These are phyloP conservation scores for Phytophthora rubi DNA, from an alignment of 352 stramenopile genomes.

Conservation along the genomic window DNA sequence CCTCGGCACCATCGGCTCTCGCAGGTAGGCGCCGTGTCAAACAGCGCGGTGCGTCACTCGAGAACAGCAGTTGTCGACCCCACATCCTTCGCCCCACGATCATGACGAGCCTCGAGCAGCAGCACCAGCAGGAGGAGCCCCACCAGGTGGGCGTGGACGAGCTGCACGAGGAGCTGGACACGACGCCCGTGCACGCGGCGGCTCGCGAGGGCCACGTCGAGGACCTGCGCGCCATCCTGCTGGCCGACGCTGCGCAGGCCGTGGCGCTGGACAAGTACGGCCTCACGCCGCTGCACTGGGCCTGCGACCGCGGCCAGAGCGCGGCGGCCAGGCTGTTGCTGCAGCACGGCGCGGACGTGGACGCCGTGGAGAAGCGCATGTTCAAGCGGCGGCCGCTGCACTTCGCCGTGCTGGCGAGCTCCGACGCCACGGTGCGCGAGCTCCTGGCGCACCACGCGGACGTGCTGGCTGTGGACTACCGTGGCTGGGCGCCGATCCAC, in stretches of 20 bases:
- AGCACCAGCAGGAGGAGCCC: constrained; percentile 44
- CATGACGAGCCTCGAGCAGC: constrained; percentile 35
- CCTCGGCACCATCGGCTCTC: neutral
- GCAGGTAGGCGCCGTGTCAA: constrained; percentile 10
- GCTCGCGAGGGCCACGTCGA: constrained; percentile 55
- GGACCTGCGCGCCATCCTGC: constrained; percentile 45
- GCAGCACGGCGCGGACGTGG: constrained; percentile 42
- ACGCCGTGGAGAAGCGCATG: constrained; percentile 66
- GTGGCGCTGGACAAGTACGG: constrained; percentile 69
- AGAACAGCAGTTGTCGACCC: constrained; percentile 3
- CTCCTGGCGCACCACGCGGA: constrained; percentile 52
- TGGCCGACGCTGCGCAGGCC: constrained; percentile 36
- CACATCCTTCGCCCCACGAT: constrained; percentile 8
- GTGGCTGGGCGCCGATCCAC: constrained; percentile 61
- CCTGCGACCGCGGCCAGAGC: constrained; percentile 59
- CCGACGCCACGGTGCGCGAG: constrained; percentile 37
- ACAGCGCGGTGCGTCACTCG: constrained; percentile 14
- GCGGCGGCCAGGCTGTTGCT: constrained; percentile 44
- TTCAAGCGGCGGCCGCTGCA: constrained; percentile 76
- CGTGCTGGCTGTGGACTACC: constrained; percentile 56
- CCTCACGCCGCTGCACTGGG: constrained; percentile 78
- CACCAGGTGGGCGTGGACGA: constrained; percentile 48
- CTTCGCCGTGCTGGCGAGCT: constrained; percentile 60
- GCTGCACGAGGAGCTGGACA: constrained; percentile 47
- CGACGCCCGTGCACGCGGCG: constrained; percentile 64